These are phyloP conservation scores for Saraca asoca DNA, from an alignment of 331 rosid species.

Conservation along the genomic window DNA sequence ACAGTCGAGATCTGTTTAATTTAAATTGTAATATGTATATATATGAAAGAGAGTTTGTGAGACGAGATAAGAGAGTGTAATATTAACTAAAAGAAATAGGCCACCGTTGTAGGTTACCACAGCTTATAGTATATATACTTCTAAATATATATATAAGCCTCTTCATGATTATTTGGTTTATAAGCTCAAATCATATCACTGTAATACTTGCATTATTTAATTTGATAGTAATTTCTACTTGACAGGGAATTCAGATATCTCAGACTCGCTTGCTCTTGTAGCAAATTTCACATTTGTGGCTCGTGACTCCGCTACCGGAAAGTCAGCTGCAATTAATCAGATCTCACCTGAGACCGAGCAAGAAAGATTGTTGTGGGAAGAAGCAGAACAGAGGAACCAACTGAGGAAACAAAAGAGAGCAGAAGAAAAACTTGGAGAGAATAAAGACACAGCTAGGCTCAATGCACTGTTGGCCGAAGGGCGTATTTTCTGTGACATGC, in stretches of 20 bases:
- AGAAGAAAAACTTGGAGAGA: slow-evolving; percentile 45
- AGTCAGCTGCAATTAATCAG: slow-evolving; percentile 72
- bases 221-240: slow-evolving; percentile 14
- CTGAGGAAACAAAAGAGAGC: slow-evolving; percentile 60
- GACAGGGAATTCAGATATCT: slow-evolving; percentile 43
- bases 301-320: slow-evolving; percentile 76
- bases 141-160: background rate
- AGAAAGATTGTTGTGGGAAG: slow-evolving; percentile 74
- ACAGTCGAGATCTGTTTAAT: too few species aligned
- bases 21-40: too few species aligned
- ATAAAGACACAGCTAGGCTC: slow-evolving; percentile 50
- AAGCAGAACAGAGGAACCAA: slow-evolving; percentile 77
- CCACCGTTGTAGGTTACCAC: too few species aligned
- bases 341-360: slow-evolving; percentile 65
- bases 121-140: too few species aligned
- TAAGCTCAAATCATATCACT: slow-evolving; percentile 20
- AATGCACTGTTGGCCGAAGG: slow-evolving; percentile 76
- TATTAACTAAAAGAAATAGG: too few species aligned
- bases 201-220: slow-evolving; percentile 2
- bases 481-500: slow-evolving; percentile 83
- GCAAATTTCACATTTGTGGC: slow-evolving; percentile 98
- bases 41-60: too few species aligned
- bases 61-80: too few species aligned
- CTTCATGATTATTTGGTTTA: slow-evolving; percentile 13
- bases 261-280: slow-evolving; percentile 59